phyloP scores from a whole-genome alignment of 441 rosid genomes.

The Capsella rubella region DNA sequence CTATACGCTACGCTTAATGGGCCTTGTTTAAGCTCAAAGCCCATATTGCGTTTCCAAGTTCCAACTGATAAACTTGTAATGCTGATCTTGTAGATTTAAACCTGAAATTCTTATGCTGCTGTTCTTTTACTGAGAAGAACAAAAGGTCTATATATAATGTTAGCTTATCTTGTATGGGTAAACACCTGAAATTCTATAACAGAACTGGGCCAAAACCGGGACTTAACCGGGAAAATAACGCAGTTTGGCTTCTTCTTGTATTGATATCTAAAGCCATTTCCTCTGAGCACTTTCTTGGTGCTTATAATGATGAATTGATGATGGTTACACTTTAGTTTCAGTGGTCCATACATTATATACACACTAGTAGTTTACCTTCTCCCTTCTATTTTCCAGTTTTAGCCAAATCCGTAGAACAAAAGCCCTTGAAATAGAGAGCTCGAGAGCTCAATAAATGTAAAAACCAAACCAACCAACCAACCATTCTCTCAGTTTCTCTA shows the following conservation, averaged over 20 bases:
- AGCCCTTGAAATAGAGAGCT: slow-evolving; percentile 26
- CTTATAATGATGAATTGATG: slow-evolving; percentile 28
- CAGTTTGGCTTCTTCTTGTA: slow-evolving; percentile 29
- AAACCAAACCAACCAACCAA: slow-evolving; percentile 35
- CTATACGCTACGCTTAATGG: no score
- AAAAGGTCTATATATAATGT: background rate
- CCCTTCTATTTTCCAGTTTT: slow-evolving; percentile 28
- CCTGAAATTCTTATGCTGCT: background rate
- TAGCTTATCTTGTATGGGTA: slow-evolving; percentile 11
- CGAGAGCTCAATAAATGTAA: slow-evolving; percentile 23
- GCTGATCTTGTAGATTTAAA: no score
- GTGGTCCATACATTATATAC: slow-evolving; percentile 34
- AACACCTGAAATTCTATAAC: slow-evolving; percentile 1
- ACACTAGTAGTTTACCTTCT: slow-evolving; percentile 40
- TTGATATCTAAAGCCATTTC: slow-evolving; percentile 21
- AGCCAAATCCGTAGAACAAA: slow-evolving; percentile 19
- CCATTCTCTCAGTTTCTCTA: slow-evolving; percentile 19
- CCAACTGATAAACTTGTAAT: no score
- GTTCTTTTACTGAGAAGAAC: background rate
- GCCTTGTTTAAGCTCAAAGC: background rate
- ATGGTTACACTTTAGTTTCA: slow-evolving; percentile 6
- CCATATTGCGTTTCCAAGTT: background rate
- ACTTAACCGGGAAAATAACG: slow-evolving; percentile 37
- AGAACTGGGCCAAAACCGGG: slow-evolving; percentile 20
- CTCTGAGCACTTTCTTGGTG: slow-evolving; percentile 32